Evolutionary conservation across 805 yeast species (phyloP).

Genomic region (Hanseniaspora meyeri): DNA sequence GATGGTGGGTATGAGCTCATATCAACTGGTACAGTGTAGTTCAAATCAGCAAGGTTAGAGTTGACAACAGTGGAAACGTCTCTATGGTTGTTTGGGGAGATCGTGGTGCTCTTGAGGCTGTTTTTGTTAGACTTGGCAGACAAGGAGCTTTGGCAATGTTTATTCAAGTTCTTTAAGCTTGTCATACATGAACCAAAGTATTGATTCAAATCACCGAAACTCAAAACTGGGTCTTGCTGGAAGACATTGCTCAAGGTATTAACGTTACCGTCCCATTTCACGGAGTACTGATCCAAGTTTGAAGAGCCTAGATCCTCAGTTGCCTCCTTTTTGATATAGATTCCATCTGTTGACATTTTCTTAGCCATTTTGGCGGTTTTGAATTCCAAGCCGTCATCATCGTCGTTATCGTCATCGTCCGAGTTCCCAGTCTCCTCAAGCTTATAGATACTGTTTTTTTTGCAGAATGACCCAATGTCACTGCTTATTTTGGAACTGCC

Average conservation of each 20-base stretch:
- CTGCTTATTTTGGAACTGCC: constrained; percentile 5
- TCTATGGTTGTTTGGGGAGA: background rate
- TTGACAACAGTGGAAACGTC: background rate
- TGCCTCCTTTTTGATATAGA: background rate
- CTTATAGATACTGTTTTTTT: constrained; percentile 1
- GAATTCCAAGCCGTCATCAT: constrained; percentile 5
- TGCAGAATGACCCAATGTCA: constrained; percentile 8
- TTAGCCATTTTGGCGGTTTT: background rate
- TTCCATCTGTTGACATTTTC: background rate
- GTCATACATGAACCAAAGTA: constrained; percentile 13
- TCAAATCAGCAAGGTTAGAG: background rate
- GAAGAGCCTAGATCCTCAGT: constrained; percentile 13
- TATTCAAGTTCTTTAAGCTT: background rate
- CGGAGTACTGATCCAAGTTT: constrained; percentile 1
- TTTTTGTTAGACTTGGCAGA: background rate
- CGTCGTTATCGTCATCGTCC: constrained; percentile 7
- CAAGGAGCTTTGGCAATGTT: background rate
- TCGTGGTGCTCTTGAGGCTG: background rate
- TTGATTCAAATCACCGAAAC: constrained; percentile 21
- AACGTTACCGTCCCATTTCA: constrained; percentile 11
- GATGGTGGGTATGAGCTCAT: background rate
- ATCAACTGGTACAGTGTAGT: background rate
- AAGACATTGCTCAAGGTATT: constrained; percentile 24
- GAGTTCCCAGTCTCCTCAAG: constrained; percentile 3
- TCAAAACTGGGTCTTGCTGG: constrained; percentile 26